A percentile compares a stretch with the other conserved stretches of the same genome.
These are phyloP conservation scores for Tricholoma matsutake DNA, from an alignment of 768 basidiomycete species.

Conservation along the genomic window DNA sequence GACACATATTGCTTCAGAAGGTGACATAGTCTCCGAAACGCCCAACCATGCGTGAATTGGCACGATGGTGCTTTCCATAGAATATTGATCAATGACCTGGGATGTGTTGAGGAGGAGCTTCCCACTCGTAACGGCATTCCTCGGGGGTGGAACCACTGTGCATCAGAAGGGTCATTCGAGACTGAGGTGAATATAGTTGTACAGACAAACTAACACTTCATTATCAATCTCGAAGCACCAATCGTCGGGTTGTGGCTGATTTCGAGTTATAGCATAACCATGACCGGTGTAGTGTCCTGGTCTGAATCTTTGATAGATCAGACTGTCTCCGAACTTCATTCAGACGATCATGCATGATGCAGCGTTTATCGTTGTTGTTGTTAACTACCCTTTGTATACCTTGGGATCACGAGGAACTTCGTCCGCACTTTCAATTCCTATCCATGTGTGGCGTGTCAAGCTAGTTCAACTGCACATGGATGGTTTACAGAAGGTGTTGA, in stretches of 20 bases:
- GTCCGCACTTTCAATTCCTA: neutral
- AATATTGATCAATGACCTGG: neutral
- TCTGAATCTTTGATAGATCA: neutral
- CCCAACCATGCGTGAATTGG: neutral
- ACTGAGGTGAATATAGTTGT: neutral
- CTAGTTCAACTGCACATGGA: neutral
- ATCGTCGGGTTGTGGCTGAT: neutral
- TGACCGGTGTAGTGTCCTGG: neutral
- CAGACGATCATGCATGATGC: neutral
- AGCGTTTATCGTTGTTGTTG: neutral
- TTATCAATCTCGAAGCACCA: neutral
- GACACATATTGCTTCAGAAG: neutral
- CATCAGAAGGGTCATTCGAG: no score
- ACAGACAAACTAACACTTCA: neutral
- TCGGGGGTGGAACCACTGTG: neutral
- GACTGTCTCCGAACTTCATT: neutral
- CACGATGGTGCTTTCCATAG: neutral
- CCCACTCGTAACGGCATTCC: neutral
- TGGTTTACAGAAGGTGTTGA: neutral
- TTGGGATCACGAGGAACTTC: neutral
- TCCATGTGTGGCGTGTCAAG: neutral
- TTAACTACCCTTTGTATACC: neutral
- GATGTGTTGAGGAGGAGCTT: neutral
- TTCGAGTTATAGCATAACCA: neutral
- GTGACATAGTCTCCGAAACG: neutral